Evolutionary conservation across 2,329 filamentous ascomycete genomes (phyloP), one percentile per base, ranked within the genome.

Genomic region (Colletotrichum brevisporum): DNA sequence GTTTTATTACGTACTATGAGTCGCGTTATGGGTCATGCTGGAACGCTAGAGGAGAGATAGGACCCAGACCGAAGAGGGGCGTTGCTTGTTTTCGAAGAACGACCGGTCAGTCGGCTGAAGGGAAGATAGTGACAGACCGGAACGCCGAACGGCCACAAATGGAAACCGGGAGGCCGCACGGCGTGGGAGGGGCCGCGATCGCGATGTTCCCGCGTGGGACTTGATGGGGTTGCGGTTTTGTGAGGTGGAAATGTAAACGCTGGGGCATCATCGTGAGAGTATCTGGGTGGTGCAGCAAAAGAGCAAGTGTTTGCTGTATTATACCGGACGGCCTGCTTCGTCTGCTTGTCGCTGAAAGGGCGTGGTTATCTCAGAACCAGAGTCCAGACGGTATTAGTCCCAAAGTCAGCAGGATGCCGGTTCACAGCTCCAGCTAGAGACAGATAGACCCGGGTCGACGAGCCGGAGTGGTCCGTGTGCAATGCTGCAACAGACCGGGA

Each of bases 1-100:
- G 65, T 50, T 45, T 60, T 65, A 69, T 69, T 65, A 69, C 66
- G 65, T 68, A 68, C 65, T 64, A n/a, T 50, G n/a, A 26, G 53
- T 54, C 21, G 60, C 41, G 48, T 48, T 58, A 52, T 64, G 66
- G 61, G 61, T 58, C 61, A 41, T 21, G 31, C 58, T 15, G 21
- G 47, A 15, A 21, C 26, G 15, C 13, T 48, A 43, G 21, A 41
- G 58, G 36, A 47, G 13, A 65, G 66, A 69, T 69, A 69, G 66
- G 66, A 69, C 50, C 61, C 61, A 65, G 61, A 31, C 66, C 66
- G 66, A 69, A 36, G 66, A 69, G 61, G 55, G 61, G 47, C 24
- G 47, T 43, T 16, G 47, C 16, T 24, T 18, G 47, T 50, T n/a
- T 50, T 48, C n/a, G 36, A 48, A 45, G 52, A 31, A 52, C 41